Base-by-base conservation (phyloP, 2,329 filamentous ascomycete species). In the Colletotrichum endophyticum region DNA sequence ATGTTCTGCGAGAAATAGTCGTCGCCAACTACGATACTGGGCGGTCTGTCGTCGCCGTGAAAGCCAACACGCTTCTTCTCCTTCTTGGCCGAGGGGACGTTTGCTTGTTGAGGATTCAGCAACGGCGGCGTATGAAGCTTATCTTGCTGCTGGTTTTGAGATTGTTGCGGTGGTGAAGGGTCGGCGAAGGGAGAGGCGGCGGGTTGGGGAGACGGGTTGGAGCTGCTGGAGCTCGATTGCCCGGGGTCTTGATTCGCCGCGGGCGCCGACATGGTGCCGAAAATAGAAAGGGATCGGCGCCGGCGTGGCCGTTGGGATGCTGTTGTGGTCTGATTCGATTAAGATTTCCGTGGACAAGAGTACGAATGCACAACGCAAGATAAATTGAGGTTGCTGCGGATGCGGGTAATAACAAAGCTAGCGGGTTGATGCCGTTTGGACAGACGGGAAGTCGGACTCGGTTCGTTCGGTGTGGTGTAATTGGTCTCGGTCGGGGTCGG, bases 21-120 rank as follows among this genome's bases (percentile, higher is more conserved):
- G 28, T 72, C 70, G 7, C 75, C 77, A 57, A 78, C 81, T 59
- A 81, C 79, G 67, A 81, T 82, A 78, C 80, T 83, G 63, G 82
- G 80, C 71, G 84, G 83, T 74, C 84, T 64, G 62, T 71, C 61
- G 57, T 70, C 71, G 8, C 72, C 70, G 19, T 75, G 73, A 49
- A 78, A 87, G 66, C 82, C 85, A 16, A 87, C 85, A 59, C 83
- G 82, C 81, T 87, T 87, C 82, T 87, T 87, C 67, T 84, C 83
- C 78, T 80, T 86, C 66, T 80, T 83, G 9, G 44, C 64, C 5
- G 34, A 32, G 8, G 39, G 25, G 4, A 66, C 62, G 15, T 30
- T 66, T 25, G 72, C 30, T 19, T 74, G 39, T 9, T 49, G 19
- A 25, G 66, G 71, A 30, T 77, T 72, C n/a, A 70, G 44, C 66